Evolutionary conservation across 2,329 filamentous ascomycete species (phyloP).

Genomic region (Pseudocercospora eumusae): DNA sequence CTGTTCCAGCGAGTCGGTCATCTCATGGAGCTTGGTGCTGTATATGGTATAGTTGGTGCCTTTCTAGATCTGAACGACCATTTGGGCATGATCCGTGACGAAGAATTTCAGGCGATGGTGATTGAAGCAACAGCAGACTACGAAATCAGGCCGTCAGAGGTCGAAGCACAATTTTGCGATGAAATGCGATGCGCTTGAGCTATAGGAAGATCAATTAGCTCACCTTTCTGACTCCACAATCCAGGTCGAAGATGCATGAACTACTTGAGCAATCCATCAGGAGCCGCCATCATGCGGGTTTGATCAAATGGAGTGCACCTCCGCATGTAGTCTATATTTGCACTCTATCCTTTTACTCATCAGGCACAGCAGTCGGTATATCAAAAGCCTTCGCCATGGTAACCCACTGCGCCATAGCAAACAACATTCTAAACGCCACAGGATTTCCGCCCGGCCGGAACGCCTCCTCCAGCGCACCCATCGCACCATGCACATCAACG

Average conservation of each 20-base stretch:
- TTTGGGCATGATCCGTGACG: not conserved
- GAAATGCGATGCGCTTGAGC: not conserved
- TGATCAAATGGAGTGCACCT: not conserved
- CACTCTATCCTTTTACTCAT: not conserved
- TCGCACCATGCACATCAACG: slow-evolving; percentile 28
- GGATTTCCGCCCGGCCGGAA: slow-evolving; percentile 11
- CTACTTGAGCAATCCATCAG: not conserved
- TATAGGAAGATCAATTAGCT: not conserved
- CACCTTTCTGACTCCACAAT: not conserved
- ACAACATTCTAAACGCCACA: slow-evolving; percentile 10
- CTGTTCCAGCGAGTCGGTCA: slow-evolving; percentile 1
- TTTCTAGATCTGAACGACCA: slow-evolving; percentile 14
- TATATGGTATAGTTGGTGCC: slow-evolving; percentile 2
- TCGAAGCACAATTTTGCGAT: not conserved
- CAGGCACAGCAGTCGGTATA: slow-evolving; percentile 3
- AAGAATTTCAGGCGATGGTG: not conserved
- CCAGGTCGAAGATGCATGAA: not conserved
- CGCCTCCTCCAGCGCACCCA: slow-evolving; percentile 4
- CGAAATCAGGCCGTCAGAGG: not conserved
- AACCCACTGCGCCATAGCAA: slow-evolving; percentile 23
- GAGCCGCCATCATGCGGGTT: not conserved
- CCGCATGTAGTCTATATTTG: no score
- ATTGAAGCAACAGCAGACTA: not conserved
- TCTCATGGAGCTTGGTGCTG: not conserved
- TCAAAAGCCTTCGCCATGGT: slow-evolving; percentile 14